Percentiles rank a stretch among this genome's conserved stretches.
These are phyloP conservation scores for Tolypocladium amazonense DNA, from an alignment of 2,329 filamentous ascomycete species.

Conservation along the genomic window DNA sequence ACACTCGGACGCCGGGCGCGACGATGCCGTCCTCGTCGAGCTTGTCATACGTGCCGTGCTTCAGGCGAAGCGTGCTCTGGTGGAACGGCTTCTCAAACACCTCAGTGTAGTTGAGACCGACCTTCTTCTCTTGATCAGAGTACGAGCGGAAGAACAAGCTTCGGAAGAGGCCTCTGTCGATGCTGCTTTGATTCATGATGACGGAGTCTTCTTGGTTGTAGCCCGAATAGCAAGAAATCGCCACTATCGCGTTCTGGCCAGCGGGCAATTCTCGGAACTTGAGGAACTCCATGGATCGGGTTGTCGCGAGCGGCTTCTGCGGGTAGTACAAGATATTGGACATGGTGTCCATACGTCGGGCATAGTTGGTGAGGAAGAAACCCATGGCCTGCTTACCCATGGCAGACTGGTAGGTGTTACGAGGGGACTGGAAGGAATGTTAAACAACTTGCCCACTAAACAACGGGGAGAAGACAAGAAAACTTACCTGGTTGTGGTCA, in stretches of 20 bases:
- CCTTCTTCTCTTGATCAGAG: conserved; percentile 91
- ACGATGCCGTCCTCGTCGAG: conserved; percentile 94
- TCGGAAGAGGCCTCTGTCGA: conserved; percentile 92
- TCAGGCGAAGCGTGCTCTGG: conserved; percentile 78
- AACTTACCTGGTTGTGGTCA: conserved; percentile 79
- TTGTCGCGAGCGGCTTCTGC: conserved; percentile 93
- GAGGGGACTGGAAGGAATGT: conserved; percentile 55
- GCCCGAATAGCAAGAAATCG: conserved; percentile 92
- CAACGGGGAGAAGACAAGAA: neutral
- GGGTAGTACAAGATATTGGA: conserved; percentile 98
- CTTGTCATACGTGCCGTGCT: conserved; percentile 95
- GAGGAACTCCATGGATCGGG: conserved; percentile 95
- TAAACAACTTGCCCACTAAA: neutral
- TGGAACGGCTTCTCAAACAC: conserved; percentile 92
- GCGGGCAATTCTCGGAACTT: conserved; percentile 96
- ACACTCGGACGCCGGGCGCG: conserved; percentile 85
- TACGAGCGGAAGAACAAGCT: conserved; percentile 98
- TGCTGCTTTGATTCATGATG: conserved; percentile 99
- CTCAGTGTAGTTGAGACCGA: conserved; percentile 88
- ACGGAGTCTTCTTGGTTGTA: conserved; percentile 99
- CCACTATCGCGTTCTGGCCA: conserved; percentile 96
- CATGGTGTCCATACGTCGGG: conserved; percentile 98
- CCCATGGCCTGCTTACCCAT: conserved; percentile 99
- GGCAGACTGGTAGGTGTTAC: conserved; percentile 98
- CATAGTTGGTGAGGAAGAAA: conserved; percentile 95